Percentiles rank a stretch among this genome's conserved stretches.
phyloP scores from a whole-genome alignment of 257 asterid genomes.

The Rhazya stricta region DNA sequence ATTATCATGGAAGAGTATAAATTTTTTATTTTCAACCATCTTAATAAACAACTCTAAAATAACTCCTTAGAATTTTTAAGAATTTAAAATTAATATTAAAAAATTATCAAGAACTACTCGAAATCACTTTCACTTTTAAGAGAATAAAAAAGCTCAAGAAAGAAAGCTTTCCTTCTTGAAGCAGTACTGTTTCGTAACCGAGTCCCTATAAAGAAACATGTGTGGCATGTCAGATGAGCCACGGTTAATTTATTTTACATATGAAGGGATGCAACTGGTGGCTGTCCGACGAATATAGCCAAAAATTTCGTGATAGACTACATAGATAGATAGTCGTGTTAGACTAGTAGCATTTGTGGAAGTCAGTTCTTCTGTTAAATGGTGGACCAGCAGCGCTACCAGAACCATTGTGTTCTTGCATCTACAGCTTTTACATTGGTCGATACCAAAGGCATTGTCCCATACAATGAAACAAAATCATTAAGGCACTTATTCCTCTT shows the following conservation, averaged over 20 bases:
- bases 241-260: neutral
- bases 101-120: too few species aligned
- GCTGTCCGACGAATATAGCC: neutral
- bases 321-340: too few species aligned
- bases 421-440: constrained; percentile 47
- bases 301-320: neutral
- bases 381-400: constrained; percentile 25
- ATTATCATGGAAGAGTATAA: too few species aligned
- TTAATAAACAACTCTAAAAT: too few species aligned
- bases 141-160: too few species aligned
- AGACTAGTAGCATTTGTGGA: too few species aligned
- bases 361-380: neutral
- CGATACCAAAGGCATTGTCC: constrained; percentile 49
- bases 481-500: constrained; percentile 46
- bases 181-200: neutral
- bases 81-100: too few species aligned
- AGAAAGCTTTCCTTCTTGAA: too few species aligned
- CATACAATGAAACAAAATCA: constrained; percentile 45
- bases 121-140: too few species aligned
- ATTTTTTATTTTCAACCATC: too few species aligned
- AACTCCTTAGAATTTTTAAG: too few species aligned
- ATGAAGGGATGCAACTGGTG: neutral
- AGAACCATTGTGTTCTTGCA: constrained; percentile 41
- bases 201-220: neutral
- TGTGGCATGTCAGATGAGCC: neutral